Base-by-base conservation (phyloP, 495 filamentous ascomycete species). In the Podospora pseudocomata region DNA sequence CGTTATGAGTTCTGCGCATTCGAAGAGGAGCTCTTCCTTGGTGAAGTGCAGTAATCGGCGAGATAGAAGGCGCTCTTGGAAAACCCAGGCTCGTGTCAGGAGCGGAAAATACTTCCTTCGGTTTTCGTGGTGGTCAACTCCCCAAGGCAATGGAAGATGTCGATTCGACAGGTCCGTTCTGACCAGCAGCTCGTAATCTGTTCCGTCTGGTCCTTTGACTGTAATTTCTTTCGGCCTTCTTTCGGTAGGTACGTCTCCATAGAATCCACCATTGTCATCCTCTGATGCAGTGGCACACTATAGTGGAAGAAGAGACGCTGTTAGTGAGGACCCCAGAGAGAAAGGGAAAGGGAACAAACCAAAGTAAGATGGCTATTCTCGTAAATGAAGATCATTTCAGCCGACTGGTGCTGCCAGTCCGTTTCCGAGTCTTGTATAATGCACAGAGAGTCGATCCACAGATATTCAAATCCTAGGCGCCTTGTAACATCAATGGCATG, bases 391-490 rank as follows among this genome's bases (percentile, higher is more conserved):
- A 34, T n/a, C 60, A 62, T 62, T 20, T 62, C 30, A 5, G 60
- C 5, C 6, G 60, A 62, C 27, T 62, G 60, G 5, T 30, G 6
- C 18, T 20, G 20, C 60, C 60, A 62, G 60, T 62, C 60, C 2
- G 2, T 16, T 13, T 30, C 26, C 3, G 18, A 26, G 27, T 62
- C 60, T n/a, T 62, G 60, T 18, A 62, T 2, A 13, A 62, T 62
- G 60, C 60, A 62, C 5, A 62, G 20, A 3, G 60, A 62, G 23
- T 62, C 60, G 16, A 62, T 62, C 60, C 60, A 62, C 7, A 62
- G 30, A 62, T 62, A 62, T 7, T 62, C 60, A 32, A 62, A 62
- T 30, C 60, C 60, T 3, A 62, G 60, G 1, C 27, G 60, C 23
- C 60, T 7, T 19, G 60, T 62, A 30, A 34, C 60, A 30, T 27